Evolutionary conservation across 1,139 yeast genomes (phyloP).

Genomic region (Kodamaea sp.): DNA sequence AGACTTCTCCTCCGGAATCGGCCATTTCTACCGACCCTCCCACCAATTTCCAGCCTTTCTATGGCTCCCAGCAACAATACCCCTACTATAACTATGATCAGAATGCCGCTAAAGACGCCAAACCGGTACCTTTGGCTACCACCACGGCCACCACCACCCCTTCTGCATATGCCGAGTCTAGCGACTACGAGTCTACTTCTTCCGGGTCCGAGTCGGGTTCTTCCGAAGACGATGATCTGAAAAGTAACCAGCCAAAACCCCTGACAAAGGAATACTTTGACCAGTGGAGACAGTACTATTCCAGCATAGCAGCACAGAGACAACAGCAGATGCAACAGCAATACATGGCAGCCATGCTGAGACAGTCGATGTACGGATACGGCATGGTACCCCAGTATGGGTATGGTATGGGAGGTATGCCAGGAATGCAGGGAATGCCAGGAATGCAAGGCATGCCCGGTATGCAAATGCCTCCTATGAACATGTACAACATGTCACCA

Average conservation of each 20-base stretch:
- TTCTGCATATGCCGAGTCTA: slow-evolving; percentile 10
- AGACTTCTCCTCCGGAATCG: slow-evolving; percentile 10
- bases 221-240: slow-evolving; percentile 20
- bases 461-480: slow-evolving; percentile 14
- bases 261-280: slow-evolving; percentile 26
- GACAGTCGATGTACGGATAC: slow-evolving; percentile 15
- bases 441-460: slow-evolving; percentile 8
- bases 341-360: slow-evolving; percentile 12
- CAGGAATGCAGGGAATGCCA: slow-evolving; percentile 6
- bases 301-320: slow-evolving; percentile 26
- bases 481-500: slow-evolving; percentile 8
- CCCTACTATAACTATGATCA: slow-evolving; percentile 8
- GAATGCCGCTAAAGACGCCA: slow-evolving; percentile 1
- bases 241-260: slow-evolving; percentile 9
- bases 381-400: slow-evolving; percentile 6
- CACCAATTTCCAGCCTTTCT: slow-evolving; percentile 6
- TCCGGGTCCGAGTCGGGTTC: slow-evolving; percentile 12
- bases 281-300: slow-evolving; percentile 33
- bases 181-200: slow-evolving; percentile 16
- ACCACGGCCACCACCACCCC: slow-evolving; percentile 1
- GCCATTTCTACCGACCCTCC: slow-evolving; percentile 8
- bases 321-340: slow-evolving; percentile 19
- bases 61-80: slow-evolving; percentile 5
- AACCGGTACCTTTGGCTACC: slow-evolving; percentile 1
- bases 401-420: slow-evolving; percentile 6